These are phyloP conservation scores for Bipolaris sorokiniana DNA, from an alignment of 2,329 filamentous ascomycete species.

Conservation along the genomic window DNA sequence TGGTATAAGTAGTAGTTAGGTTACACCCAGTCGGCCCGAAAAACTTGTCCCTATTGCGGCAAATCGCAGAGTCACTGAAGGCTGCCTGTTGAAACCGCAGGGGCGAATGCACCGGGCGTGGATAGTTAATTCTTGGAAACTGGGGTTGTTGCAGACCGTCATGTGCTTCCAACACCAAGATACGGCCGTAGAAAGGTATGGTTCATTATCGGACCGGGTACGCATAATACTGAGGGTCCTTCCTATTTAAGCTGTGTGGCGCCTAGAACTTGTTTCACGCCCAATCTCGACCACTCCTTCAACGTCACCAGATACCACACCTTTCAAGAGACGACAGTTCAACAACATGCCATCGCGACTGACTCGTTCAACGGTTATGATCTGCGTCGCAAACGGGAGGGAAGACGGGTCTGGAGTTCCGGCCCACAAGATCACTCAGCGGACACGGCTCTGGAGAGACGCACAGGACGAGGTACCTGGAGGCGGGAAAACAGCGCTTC, in stretches of 20 bases:
- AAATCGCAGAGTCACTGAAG: background rate
- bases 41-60: background rate
- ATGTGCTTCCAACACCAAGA: background rate
- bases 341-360: background rate
- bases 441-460: constrained; percentile 30
- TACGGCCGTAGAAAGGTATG: background rate
- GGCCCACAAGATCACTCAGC: constrained; percentile 28
- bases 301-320: background rate
- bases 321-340: background rate
- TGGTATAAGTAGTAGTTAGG: background rate
- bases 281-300: no score
- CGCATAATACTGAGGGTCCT: background rate
- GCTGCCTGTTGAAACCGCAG: background rate
- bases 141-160: background rate
- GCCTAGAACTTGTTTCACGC: background rate
- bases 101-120: background rate
- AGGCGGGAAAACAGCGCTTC: constrained; percentile 25
- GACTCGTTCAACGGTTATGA: constrained; percentile 29
- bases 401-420: constrained; percentile 30
- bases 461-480: constrained; percentile 31
- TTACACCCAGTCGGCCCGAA: background rate
- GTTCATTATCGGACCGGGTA: background rate
- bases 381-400: constrained; percentile 35
- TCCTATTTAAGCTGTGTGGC: background rate
- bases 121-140: background rate